phyloP scores from a whole-genome alignment of 1,139 yeast genomes.

The Debaryomycetaceae sp. region DNA sequence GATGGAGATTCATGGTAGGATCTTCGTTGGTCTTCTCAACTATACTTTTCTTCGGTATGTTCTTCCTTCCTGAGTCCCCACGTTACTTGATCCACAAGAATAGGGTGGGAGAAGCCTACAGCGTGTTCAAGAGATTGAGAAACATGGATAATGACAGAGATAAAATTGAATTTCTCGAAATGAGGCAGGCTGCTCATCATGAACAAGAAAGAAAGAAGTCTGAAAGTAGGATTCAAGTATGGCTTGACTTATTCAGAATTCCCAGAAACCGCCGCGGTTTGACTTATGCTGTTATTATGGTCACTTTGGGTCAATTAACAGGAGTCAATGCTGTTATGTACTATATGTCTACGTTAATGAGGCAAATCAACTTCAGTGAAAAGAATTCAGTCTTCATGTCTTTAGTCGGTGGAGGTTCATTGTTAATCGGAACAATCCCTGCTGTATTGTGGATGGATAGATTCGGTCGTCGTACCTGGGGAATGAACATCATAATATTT shows the following conservation, averaged over 20 bases:
- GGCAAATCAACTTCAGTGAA: conserved; percentile 38
- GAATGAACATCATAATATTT: conserved; percentile 44
- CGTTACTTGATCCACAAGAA: conserved; percentile 51
- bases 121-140: conserved; percentile 54
- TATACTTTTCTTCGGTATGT: conserved; percentile 41
- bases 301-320: conserved; percentile 53
- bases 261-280: conserved; percentile 60
- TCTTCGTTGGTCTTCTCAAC: conserved; percentile 58
- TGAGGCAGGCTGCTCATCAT: conserved; percentile 28
- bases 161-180: conserved; percentile 51
- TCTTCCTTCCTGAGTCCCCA: conserved; percentile 50
- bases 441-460: conserved; percentile 58
- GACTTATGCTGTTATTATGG: conserved; percentile 53
- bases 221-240: conserved; percentile 26
- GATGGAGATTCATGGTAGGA: conserved; percentile 62
- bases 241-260: conserved; percentile 47
- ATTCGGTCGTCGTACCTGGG: conserved; percentile 52
- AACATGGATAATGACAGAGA: conserved; percentile 34
- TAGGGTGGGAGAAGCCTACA: conserved; percentile 48
- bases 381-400: conserved; percentile 52
- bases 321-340: conserved; percentile 58
- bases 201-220: conserved; percentile 20
- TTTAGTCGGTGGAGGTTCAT: conserved; percentile 60
- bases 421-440: conserved; percentile 58
- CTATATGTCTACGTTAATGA: conserved; percentile 53